Conservation (phyloP, 2,329 filamentous ascomycete species). For the Phialemoniopsis sp. region DNA sequence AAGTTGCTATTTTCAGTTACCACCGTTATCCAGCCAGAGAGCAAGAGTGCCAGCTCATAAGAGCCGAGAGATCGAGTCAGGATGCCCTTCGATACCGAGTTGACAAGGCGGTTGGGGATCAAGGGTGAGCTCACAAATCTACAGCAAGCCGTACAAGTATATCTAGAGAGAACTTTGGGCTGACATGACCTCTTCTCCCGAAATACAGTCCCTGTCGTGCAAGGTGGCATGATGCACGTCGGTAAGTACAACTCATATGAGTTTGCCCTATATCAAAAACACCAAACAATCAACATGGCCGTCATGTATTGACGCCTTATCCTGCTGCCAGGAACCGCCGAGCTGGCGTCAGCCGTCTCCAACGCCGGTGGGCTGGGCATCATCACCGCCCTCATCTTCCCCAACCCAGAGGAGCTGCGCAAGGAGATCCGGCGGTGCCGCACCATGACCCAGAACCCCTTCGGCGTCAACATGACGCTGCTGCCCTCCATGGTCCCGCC, state of each 20-base stretch:
- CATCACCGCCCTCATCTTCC: conserved; percentile 86
- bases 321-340: conserved; percentile 72
- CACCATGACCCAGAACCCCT: conserved; percentile 72
- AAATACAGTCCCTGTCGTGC: conserved; percentile 67
- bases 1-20: no score
- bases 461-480: conserved; percentile 93
- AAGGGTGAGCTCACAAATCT: conserved; percentile 16
- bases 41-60: no score
- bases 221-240: conserved; percentile 67
- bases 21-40: no score
- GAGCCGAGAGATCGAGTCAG: conserved; percentile 10
- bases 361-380: conserved; percentile 82
- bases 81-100: conserved; percentile 55
- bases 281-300: not conserved
- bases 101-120: conserved; percentile 56
- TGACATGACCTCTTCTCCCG: conserved; percentile 12
- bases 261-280: not conserved
- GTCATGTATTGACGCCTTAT: not conserved
- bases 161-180: conserved; percentile 4
- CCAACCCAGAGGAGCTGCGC: conserved; percentile 84
- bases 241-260: conserved; percentile 7
- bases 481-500: conserved; percentile 86
- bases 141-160: not conserved
- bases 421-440: conserved; percentile 88
- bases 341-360: conserved; percentile 70